These are phyloP conservation scores for Brassica incana DNA, from an alignment of 345 rosid species.

Conservation along the genomic window DNA sequence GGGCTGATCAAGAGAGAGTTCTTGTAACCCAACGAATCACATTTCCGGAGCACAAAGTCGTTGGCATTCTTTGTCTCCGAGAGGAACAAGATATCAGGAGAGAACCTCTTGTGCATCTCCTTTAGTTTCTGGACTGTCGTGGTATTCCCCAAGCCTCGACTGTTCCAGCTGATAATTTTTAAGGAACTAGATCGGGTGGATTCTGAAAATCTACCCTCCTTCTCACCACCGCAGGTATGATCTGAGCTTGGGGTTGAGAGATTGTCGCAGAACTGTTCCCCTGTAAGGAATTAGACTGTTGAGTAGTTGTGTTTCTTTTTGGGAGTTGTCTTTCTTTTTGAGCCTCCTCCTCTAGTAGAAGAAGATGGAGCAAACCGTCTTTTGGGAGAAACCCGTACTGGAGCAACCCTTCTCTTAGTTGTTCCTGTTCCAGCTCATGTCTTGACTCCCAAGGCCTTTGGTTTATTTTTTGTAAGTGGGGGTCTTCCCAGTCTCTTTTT, in stretches of 20 bases:
- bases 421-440: too few species aligned
- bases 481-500: background rate
- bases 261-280: too few species aligned
- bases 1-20: background rate
- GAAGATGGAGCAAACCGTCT: too few species aligned
- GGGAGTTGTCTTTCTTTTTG: too few species aligned
- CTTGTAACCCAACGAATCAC: background rate
- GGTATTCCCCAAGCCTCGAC: background rate
- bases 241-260: background rate
- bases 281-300: too few species aligned
- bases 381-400: too few species aligned
- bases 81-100: background rate
- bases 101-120: background rate
- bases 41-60: background rate
- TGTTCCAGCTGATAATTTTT: background rate
- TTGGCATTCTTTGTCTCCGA: background rate
- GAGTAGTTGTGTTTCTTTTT: too few species aligned
- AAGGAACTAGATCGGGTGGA: background rate
- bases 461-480: too few species aligned
- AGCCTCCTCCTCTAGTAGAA: too few species aligned
- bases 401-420: too few species aligned
- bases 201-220: background rate
- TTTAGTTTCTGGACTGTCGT: background rate
- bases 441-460: too few species aligned
- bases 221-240: background rate